A percentile compares a stretch with the other conserved stretches of the same genome.
Evolutionary conservation across 352 stramenopile genomes (phyloP).

Genomic region (Globisporangium cylindrosporum): DNA sequence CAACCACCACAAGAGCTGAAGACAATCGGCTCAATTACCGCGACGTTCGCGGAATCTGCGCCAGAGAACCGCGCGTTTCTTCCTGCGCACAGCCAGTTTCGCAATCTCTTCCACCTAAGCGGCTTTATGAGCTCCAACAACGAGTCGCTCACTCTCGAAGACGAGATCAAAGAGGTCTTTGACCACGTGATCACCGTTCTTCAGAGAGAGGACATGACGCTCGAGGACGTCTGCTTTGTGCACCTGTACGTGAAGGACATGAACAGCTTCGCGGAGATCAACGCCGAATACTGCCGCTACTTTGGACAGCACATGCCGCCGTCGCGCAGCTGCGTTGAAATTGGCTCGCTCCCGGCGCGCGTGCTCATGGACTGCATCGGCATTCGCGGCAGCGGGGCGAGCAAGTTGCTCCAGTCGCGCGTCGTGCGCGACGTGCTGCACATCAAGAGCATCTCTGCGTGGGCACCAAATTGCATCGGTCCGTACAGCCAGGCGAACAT

Average conservation of each 20-base stretch:
- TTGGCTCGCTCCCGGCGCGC: constrained; percentile 59
- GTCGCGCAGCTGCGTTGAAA: constrained; percentile 86
- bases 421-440: constrained; percentile 89
- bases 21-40: background rate
- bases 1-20: background rate
- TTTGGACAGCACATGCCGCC: constrained; percentile 84
- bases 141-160: constrained; percentile 38
- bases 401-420: constrained; percentile 58
- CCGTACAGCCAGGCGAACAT: constrained; percentile 98
- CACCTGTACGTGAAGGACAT: constrained; percentile 97
- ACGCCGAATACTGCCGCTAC: constrained; percentile 91
- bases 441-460: constrained; percentile 95
- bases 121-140: constrained; percentile 51
- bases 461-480: constrained; percentile 98
- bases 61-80: constrained; percentile 22
- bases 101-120: constrained; percentile 63
- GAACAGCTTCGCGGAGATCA: constrained; percentile 90
- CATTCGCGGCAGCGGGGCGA: constrained; percentile 61
- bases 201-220: constrained; percentile 37
- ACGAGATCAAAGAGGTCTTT: constrained; percentile 67
- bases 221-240: constrained; percentile 94
- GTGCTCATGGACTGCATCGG: constrained; percentile 92
- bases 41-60: constrained; percentile 15
- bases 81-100: constrained; percentile 39
- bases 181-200: constrained; percentile 32